Evolutionary conservation across 1,139 yeast species (phyloP).

Genomic region (Yamadazyma spencermartinsiae): DNA sequence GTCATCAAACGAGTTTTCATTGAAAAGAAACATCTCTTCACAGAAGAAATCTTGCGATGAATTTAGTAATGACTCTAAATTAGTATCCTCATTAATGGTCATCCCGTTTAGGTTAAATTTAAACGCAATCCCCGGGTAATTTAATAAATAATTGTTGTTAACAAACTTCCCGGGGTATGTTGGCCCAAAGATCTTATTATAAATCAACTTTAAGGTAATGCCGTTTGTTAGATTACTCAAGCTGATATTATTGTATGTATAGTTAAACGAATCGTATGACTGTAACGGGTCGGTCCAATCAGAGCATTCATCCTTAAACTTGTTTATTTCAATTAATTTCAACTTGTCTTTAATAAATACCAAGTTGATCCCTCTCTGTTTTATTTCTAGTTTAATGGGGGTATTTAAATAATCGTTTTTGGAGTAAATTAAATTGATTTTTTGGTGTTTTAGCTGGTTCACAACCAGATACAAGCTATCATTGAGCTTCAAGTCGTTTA

Average conservation of each 20-base stretch:
- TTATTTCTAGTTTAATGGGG: conserved; percentile 34
- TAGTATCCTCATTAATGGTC: background rate
- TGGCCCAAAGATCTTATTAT: conserved; percentile 62
- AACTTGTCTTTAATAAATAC: conserved; percentile 42
- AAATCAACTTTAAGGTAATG: conserved; percentile 39
- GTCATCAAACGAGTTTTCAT: conserved; percentile 32
- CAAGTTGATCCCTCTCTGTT: conserved; percentile 35
- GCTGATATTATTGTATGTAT: conserved; percentile 33
- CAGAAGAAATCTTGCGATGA: conserved; percentile 39
- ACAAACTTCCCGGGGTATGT: conserved; percentile 54
- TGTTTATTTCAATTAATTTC: conserved; percentile 46
- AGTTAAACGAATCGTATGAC: conserved; percentile 16
- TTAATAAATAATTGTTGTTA: conserved; percentile 34
- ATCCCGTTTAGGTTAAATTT: conserved; percentile 25
- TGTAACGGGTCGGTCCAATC: conserved; percentile 2
- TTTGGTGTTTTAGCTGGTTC: conserved; percentile 25
- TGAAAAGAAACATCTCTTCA: conserved; percentile 35
- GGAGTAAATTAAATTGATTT: conserved; percentile 27
- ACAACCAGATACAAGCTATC: conserved; percentile 27
- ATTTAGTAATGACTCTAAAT: conserved; percentile 32
- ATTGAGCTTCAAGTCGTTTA: conserved; percentile 29
- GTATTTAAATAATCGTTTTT: conserved; percentile 24
- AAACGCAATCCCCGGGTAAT: conserved; percentile 59
- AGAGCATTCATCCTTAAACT: conserved; percentile 15
- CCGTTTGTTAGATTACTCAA: conserved; percentile 8